phyloP scores from a whole-genome alignment of 768 basidiomycete species.

The Leccinum olivaceopallidum region DNA sequence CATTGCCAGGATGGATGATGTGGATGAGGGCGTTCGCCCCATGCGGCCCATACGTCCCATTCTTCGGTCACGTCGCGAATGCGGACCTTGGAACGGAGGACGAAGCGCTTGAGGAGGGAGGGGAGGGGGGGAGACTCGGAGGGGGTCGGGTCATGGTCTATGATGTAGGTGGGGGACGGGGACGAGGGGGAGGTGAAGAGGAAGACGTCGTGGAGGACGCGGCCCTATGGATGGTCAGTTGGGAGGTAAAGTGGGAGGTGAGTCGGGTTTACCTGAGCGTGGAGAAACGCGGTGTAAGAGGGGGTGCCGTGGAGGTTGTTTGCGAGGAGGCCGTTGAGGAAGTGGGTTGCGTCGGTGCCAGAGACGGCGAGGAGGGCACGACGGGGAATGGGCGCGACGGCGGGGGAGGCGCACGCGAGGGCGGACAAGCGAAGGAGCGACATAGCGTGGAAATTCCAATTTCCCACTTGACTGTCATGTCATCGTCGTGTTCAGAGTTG shows the following conservation, averaged over 20 bases:
- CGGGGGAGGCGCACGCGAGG: constrained; percentile 50
- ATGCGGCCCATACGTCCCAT: constrained; percentile 81
- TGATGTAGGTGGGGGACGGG: constrained; percentile 55
- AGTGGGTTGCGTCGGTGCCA: constrained; percentile 78
- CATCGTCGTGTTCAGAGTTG: constrained; percentile 77
- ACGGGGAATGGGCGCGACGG: constrained; percentile 60
- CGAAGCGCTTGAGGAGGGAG: constrained; percentile 76
- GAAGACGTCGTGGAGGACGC: constrained; percentile 88
- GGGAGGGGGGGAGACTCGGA: constrained; percentile 63
- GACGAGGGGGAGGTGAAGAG: constrained; percentile 61
- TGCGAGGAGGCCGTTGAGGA: constrained; percentile 77
- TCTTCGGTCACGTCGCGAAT: constrained; percentile 75
- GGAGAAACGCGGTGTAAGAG: constrained; percentile 71
- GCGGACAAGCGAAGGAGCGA: constrained; percentile 33
- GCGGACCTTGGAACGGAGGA: constrained; percentile 88
- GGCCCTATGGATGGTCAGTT: constrained; percentile 53
- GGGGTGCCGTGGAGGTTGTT: constrained; percentile 50
- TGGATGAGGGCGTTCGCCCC: constrained; percentile 52
- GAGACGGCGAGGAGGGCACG: constrained; percentile 72
- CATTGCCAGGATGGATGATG: constrained; percentile 49
- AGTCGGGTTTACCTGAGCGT: constrained; percentile 59
- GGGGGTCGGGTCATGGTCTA: constrained; percentile 69
- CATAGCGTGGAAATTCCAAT: constrained; percentile 17
- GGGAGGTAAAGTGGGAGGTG: neutral
- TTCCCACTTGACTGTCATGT: constrained; percentile 45